Evolutionary conservation across 306 rosid species (phyloP).

Genomic region (Malus sylvestris): DNA sequence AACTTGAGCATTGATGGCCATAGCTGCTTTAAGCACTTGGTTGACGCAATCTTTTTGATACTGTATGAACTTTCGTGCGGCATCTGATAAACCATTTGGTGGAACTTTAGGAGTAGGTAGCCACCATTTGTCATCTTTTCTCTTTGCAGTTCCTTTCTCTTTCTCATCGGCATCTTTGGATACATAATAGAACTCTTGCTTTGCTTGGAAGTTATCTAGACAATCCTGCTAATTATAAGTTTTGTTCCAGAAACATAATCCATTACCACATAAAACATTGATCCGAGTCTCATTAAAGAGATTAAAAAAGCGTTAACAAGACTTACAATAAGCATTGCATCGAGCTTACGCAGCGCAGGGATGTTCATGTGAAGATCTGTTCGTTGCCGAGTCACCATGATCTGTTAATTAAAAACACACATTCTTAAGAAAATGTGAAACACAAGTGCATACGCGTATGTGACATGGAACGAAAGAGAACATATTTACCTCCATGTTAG

Average conservation of each 20-base stretch:
- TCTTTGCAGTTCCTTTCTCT: constrained; percentile 37
- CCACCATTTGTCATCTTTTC: constrained; percentile 94
- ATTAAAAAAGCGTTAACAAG: background rate
- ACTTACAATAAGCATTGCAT: constrained; percentile 84
- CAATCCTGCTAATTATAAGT: constrained; percentile 53
- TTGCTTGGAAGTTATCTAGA: constrained; percentile 73
- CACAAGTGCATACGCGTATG: background rate
- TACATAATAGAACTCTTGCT: constrained; percentile 70
- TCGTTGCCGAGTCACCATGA: constrained; percentile 90
- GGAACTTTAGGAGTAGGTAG: constrained; percentile 87
- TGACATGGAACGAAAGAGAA: background rate
- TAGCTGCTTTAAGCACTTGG: constrained; percentile 99
- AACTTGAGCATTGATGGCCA: constrained; percentile 97
- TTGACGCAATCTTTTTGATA: constrained; percentile 93
- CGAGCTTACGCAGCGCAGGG: constrained; percentile 87
- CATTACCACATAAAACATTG: background rate
- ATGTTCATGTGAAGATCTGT: constrained; percentile 94
- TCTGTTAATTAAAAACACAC: constrained; percentile 37
- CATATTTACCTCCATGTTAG: constrained; percentile 71
- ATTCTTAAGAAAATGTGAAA: background rate
- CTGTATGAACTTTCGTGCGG: constrained; percentile 75
- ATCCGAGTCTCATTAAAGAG: background rate
- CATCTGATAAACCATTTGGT: constrained; percentile 64
- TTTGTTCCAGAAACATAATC: constrained; percentile 7
- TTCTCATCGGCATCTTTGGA: constrained; percentile 52